Evolutionary conservation across 345 rosid genomes (phyloP).

Genomic region (thale cress (Arabidopsis thaliana)): TAIR10.1 NC_003074.8:6346001-6346500

Average conservation of each 20-base stretch:
- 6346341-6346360: constrained; percentile 42
- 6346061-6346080: too few relatives aligned
- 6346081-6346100: too few relatives aligned
- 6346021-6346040: neutral
- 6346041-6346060: neutral
- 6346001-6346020: too few relatives aligned
- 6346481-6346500: neutral
- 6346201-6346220: constrained; percentile 33
- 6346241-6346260: neutral
- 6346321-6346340: constrained; percentile 28
- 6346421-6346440: constrained; percentile 29
- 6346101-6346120: too few relatives aligned
- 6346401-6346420: constrained; percentile 41
- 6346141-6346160: neutral
- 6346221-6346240: constrained; percentile 13
- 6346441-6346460: constrained; percentile 23
- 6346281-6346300: constrained; percentile 36
- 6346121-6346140: neutral
- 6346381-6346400: constrained; percentile 30
- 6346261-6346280: constrained; percentile 7
- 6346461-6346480: neutral
- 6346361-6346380: constrained; percentile 15
- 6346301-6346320: constrained; percentile 24
- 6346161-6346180: constrained; percentile 18
- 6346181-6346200: constrained; percentile 17